Evolutionary conservation across 192 early-diverging fungal species (phyloP).

Genomic region (Gryganskiella cystojenkinii): DNA sequence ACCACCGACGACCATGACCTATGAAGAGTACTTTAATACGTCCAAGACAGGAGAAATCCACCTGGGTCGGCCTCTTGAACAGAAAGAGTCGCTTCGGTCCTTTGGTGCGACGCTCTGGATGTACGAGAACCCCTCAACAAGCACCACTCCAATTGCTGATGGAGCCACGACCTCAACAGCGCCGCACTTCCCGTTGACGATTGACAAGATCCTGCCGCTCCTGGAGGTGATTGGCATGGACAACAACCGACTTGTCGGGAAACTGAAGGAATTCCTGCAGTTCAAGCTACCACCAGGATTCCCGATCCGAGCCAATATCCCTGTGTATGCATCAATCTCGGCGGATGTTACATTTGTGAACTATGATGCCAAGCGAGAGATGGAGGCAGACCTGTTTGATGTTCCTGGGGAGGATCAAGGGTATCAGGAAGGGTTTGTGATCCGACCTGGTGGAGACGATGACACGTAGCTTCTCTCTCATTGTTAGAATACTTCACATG

Average conservation of each 20-base stretch:
- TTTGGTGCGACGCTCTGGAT: slow-evolving; percentile 52
- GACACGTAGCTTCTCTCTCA: slow-evolving; percentile 10
- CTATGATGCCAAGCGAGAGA: slow-evolving; percentile 39
- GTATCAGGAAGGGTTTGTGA: slow-evolving; percentile 33
- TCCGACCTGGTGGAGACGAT: slow-evolving; percentile 40
- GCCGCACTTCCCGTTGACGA: slow-evolving; percentile 45
- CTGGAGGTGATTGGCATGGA: slow-evolving; percentile 51
- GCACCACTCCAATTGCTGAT: not conserved
- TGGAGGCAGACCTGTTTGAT: slow-evolving; percentile 36
- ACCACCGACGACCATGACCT: slow-evolving; percentile 27
- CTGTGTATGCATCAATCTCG: slow-evolving; percentile 40
- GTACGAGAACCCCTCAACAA: slow-evolving; percentile 32
- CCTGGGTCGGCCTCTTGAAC: slow-evolving; percentile 45
- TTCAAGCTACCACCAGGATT: slow-evolving; percentile 46
- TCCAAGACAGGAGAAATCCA: slow-evolving; percentile 34
- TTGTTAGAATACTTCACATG: no score
- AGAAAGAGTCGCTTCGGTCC: slow-evolving; percentile 36
- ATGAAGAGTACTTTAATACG: slow-evolving; percentile 44
- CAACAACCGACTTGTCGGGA: slow-evolving; percentile 50
- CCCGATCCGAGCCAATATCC: slow-evolving; percentile 49
- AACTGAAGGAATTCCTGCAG: slow-evolving; percentile 46
- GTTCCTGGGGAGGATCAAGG: slow-evolving; percentile 25
- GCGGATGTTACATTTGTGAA: slow-evolving; percentile 53
- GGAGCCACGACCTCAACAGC: not conserved
- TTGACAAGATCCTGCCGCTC: slow-evolving; percentile 46